Conservation (phyloP, 768 basidiomycete species). For the Rhodocollybia butyracea region DNA sequence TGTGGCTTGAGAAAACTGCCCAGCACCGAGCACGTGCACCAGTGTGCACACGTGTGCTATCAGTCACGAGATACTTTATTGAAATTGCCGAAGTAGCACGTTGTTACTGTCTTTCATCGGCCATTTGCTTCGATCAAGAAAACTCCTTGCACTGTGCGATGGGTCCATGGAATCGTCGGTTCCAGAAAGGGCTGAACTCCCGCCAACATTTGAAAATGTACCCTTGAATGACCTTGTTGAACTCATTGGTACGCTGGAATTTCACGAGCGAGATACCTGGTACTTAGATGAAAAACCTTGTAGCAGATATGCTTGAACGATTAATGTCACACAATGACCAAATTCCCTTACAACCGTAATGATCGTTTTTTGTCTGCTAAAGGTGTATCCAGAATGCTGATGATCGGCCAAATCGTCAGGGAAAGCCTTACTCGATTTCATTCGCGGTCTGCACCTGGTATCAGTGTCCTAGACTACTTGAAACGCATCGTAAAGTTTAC, state of each 20-base stretch:
- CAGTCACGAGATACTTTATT: neutral
- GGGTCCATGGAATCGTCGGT: constrained; percentile 77
- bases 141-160: constrained; percentile 48
- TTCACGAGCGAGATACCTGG: constrained; percentile 13
- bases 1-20: neutral
- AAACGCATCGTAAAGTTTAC: constrained; percentile 92
- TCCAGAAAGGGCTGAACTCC: constrained; percentile 71
- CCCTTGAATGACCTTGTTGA: constrained; percentile 79
- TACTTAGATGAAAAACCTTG: constrained; percentile 9
- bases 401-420: constrained; percentile 36
- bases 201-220: constrained; percentile 81
- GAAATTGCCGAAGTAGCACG: neutral
- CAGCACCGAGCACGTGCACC: neutral
- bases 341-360: constrained; percentile 85
- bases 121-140: neutral
- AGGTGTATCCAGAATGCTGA: constrained; percentile 1
- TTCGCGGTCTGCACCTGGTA: constrained; percentile 85
- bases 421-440: constrained; percentile 95
- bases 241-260: constrained; percentile 68
- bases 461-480: constrained; percentile 89
- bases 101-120: constrained; percentile 35
- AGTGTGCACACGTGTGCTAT: neutral
- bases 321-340: constrained; percentile 95
- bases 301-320: constrained; percentile 95
- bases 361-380: constrained; percentile 20